Evolutionary conservation across 2,329 filamentous ascomycete species (phyloP).

Genomic region (Sclerotinia subarctica): DNA sequence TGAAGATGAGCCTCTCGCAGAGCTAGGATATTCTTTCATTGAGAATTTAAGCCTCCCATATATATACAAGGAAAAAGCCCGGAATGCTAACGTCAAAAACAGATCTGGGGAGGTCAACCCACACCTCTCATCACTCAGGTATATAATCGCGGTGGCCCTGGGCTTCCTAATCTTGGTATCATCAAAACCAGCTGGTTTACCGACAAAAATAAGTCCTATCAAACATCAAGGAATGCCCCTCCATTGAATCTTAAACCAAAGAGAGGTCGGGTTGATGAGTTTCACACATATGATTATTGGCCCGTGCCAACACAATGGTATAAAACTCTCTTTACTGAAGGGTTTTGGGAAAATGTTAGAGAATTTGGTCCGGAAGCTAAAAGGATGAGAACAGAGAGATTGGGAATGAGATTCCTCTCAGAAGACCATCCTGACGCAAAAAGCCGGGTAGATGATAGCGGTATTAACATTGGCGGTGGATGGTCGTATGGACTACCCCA

Average conservation of each 20-base stretch:
- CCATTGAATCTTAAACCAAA: neutral
- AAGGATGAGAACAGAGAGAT: neutral
- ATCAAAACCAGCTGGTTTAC: constrained; percentile 12
- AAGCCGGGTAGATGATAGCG: neutral
- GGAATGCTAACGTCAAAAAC: neutral
- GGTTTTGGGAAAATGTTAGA: constrained; percentile 3
- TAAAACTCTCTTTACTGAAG: neutral
- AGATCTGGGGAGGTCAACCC: constrained; percentile 6
- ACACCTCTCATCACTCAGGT: neutral
- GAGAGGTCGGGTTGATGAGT: neutral
- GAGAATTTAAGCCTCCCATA: neutral
- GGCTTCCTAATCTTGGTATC: neutral
- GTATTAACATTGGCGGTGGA: neutral
- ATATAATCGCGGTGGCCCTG: constrained; percentile 12
- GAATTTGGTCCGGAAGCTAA: neutral
- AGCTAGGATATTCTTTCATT: constrained; percentile 14
- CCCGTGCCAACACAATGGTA: constrained; percentile 5
- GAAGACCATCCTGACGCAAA: neutral
- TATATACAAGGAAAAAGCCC: neutral
- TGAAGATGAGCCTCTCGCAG: constrained; percentile 12
- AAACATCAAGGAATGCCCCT: constrained; percentile 7
- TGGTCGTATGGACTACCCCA: neutral
- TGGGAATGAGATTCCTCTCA: neutral
- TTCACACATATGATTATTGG: constrained; percentile 9
- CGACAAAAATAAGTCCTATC: neutral